Evolutionary conservation across 371 early-diverging fungal genomes (phyloP), one percentile per base, ranked within the genome.

Genomic region (Mucor circinelloides): DNA sequence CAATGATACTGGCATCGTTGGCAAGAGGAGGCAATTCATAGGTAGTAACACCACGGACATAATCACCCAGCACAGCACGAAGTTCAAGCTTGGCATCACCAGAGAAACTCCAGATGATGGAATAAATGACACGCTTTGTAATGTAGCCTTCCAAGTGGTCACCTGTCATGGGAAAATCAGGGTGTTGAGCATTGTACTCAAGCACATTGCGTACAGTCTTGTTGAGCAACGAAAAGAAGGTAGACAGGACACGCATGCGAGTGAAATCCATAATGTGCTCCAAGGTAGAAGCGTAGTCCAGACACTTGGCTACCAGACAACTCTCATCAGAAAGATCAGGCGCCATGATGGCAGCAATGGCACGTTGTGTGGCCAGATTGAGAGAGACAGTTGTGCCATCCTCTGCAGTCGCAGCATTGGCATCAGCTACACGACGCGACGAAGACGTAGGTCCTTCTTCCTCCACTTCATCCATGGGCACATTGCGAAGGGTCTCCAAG

Each of bases 191-290:
- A 74, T 98, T 93, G 84, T 97, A 97, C 64, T 94, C 96, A 23
- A 95, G 75, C 9, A 97, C 88, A 50, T 88, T 89, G 19, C 93
- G 87, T 7, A 94, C 91, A 4, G 95, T 90, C 78, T 91, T 94
- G 84, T 95, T 95, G 31, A 98, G 73, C 32, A 99, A 83, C 13
- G 97, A 92, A 77, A 96, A 96, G 70, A 99, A 84, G 0, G 98
- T 95, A 27, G 79, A 85, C 32, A 98, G 75, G 8, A 90, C 96
- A 30, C 97, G 91, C 81, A 91, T 91, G 6, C 82, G 74, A 15
- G 98, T 96, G 66, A 97, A 97, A 73, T 97, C 97, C 99, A 99
- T 99, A 63, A 99, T 92, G 63, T 99, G 99, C 13, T 91, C 92
- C 44, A 95, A 75, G 2, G 87, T 82, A 31, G 75, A 74, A 10